Evolutionary conservation across 176 grass and related monocot species (phyloP), one percentile per base, ranked within the genome.

Genomic region (Hordeum marinum): DNA sequence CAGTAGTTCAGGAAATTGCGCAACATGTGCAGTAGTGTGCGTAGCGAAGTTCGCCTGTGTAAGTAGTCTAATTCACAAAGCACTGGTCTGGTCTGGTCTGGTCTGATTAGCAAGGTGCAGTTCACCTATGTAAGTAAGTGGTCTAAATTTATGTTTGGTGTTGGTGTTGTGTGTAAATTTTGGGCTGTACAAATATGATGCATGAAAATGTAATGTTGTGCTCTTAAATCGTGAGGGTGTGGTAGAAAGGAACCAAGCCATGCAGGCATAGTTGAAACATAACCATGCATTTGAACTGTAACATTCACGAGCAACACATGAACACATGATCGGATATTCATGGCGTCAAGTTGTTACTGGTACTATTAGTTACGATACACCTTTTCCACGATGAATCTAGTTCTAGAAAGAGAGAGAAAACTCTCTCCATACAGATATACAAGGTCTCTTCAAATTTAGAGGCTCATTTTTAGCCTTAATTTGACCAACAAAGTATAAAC

Each of bases 151-250:
- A 41, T 23, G n/a, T 45, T 39, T 45, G 21, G 39, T 7, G 6
- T 10, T 36, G 31, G 15, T 67, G 31, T 25, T 72, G 0, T 24
- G 20, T 23, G 21, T 20, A 70, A n/a, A 70, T 69, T 76, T 32
- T 68, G 24, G 58, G 37, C 39, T 71, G 3, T 57, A 24, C 41
- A 68, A 78, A 40, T 52, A 65, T 77, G 42, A 43, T 27, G 25
- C 7, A 61, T 76, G 25, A 21, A 65, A 52, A 80, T 70, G 76
- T 85, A 80, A 72, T 73, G 3, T 23, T 80, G 24, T 15, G 78
- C 13, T 29, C 65, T 41, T 76, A 67, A 67, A 24, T 35, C 15
- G 11, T 43, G 9, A 42, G 43, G 29, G 31, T 20, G 18, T 57
- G 40, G 18, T n/a, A 17, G 14, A 40, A 14, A 17, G 14, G 52